Percentiles rank a stretch among this genome's conserved stretches.
phyloP scores from a whole-genome alignment of 2,329 filamentous ascomycete genomes.

The Scortechinia acanthostroma region DNA sequence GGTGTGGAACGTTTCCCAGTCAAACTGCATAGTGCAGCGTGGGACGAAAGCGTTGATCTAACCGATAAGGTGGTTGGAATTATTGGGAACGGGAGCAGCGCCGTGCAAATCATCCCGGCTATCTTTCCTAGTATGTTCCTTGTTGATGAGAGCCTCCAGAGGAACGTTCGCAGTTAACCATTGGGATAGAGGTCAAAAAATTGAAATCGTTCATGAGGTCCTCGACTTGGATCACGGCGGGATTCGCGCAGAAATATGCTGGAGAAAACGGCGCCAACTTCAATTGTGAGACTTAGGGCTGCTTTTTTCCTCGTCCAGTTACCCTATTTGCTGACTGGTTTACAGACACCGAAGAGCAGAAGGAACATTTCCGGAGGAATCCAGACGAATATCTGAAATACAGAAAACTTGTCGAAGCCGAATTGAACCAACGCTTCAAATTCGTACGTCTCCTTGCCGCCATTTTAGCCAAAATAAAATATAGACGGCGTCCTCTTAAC shows the following conservation, averaged over 20 bases:
- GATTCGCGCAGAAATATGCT: conserved; percentile 35
- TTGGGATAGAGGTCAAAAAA: background rate
- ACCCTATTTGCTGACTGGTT: background rate
- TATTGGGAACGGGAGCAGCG: background rate
- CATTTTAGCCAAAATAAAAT: too few relatives aligned
- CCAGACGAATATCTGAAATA: conserved; percentile 34
- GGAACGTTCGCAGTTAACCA: background rate
- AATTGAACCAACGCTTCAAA: conserved; percentile 42
- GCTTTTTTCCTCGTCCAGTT: conserved; percentile 1
- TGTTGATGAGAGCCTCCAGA: too few relatives aligned
- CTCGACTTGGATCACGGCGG: conserved; percentile 36
- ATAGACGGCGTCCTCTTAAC: too few relatives aligned
- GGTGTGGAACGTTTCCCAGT: background rate
- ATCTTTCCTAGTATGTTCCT: background rate
- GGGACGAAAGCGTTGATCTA: background rate
- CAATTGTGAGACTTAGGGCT: conserved; percentile 26
- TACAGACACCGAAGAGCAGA: conserved; percentile 23
- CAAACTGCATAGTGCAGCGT: background rate
- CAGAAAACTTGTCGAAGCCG: conserved; percentile 35
- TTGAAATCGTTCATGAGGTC: conserved; percentile 19
- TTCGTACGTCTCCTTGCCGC: too few relatives aligned
- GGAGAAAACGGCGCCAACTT: conserved; percentile 36
- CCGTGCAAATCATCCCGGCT: background rate
- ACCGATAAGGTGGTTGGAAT: background rate
- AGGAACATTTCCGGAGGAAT: conserved; percentile 24